Conservation (phyloP, 805 yeast genomes). For the Saccharomycopsis malanga region DNA sequence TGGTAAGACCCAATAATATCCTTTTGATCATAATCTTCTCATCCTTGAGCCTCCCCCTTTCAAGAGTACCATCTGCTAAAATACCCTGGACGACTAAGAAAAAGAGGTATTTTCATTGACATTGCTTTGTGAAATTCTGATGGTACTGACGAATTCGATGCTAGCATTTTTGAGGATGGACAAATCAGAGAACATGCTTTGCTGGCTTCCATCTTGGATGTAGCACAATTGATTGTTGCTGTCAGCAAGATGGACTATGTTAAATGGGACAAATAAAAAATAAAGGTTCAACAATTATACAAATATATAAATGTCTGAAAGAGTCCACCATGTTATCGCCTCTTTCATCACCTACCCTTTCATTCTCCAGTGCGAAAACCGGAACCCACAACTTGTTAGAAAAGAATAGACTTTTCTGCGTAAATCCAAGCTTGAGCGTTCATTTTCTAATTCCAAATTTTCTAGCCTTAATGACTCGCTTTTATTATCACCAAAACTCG, state of each 20-base stretch:
- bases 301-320: conserved; percentile 19
- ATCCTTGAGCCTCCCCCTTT: too few species aligned
- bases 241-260: conserved; percentile 94
- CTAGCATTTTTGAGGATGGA: conserved; percentile 91
- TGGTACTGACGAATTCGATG: conserved; percentile 92
- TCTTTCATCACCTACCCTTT: conserved; percentile 15
- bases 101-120: conserved; percentile 95
- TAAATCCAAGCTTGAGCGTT: conserved; percentile 44
- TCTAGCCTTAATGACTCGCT: conserved; percentile 17
- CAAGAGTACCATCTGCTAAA: too few species aligned
- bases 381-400: conserved; percentile 26
- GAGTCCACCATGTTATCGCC: conserved; percentile 16
- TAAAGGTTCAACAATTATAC: too few species aligned
- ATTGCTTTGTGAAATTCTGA: conserved; percentile 90
- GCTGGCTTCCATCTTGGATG: conserved; percentile 85
- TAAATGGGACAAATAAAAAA: conserved; percentile 81
- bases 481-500: conserved; percentile 19
- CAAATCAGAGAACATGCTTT: conserved; percentile 95
- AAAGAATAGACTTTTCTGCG: conserved; percentile 42
- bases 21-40: too few species aligned
- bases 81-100: conserved; percentile 49
- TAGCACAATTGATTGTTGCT: conserved; percentile 79
- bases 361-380: neutral
- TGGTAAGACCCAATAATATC: too few species aligned
- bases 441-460: conserved; percentile 30